phyloP scores from a whole-genome alignment of 805 yeast genomes.

The Candida corydali region DNA sequence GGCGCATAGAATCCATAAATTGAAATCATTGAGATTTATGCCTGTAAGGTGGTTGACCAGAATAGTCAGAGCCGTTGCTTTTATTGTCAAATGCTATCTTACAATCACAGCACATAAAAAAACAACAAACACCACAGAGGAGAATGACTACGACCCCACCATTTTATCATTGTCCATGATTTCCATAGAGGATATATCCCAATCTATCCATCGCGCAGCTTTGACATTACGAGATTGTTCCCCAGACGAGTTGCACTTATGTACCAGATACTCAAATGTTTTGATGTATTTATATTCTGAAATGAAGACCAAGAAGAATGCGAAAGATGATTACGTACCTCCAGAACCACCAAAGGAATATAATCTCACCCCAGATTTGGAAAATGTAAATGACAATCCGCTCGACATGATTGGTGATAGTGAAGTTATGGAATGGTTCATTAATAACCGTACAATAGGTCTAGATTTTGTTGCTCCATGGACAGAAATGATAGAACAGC shows the following conservation, averaged over 20 bases:
- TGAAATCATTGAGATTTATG: constrained; percentile 65
- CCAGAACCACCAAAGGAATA: not conserved
- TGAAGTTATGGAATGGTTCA: constrained; percentile 43
- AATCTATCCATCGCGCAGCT: constrained; percentile 67
- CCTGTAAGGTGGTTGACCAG: constrained; percentile 93
- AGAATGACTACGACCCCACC: constrained; percentile 36
- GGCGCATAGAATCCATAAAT: constrained; percentile 63
- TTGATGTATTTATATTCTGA: constrained; percentile 73
- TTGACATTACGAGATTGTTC: constrained; percentile 73
- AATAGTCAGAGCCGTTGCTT: constrained; percentile 83
- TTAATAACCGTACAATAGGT: constrained; percentile 35
- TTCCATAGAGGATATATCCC: constrained; percentile 66
- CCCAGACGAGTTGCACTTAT: constrained; percentile 84
- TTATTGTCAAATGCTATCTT: constrained; percentile 79
- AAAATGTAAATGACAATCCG: constrained; percentile 14
- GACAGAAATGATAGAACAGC: constrained; percentile 76
- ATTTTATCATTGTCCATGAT: constrained; percentile 59
- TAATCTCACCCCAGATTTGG: constrained; percentile 4
- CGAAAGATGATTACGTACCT: constrained; percentile 8
- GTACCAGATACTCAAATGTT: constrained; percentile 74
- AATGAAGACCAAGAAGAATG: constrained; percentile 48
- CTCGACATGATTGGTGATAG: constrained; percentile 29
- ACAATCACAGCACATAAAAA: constrained; percentile 51
- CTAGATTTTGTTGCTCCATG: constrained; percentile 62
- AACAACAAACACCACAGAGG: constrained; percentile 14